Conservation (phyloP, 208 protist genomes). For the Trypanosoma conorhini region DNA sequence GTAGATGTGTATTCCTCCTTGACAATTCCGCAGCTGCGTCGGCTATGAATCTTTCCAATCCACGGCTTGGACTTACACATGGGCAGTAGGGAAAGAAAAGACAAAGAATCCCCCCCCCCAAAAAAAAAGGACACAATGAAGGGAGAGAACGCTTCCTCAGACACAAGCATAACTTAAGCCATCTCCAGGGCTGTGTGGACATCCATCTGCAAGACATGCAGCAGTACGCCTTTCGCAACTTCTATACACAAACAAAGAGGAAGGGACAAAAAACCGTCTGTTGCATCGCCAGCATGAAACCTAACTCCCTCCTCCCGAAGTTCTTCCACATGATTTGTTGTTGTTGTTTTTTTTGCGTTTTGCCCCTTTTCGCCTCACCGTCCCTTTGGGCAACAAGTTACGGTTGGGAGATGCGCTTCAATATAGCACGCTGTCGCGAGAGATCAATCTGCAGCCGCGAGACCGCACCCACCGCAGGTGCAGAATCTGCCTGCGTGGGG, state of each 20-base stretch:
- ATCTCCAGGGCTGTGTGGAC: neutral
- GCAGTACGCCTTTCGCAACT: neutral
- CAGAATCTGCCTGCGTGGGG: constrained; percentile 13
- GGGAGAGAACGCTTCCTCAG: neutral
- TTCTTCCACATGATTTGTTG: neutral
- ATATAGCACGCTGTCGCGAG: constrained; percentile 75
- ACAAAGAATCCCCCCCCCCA: too few species aligned
- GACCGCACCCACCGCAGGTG: constrained; percentile 18
- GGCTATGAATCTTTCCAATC: neutral
- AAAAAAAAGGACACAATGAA: neutral
- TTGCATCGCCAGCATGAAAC: neutral
- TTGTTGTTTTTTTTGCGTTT: neutral
- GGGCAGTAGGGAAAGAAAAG: neutral
- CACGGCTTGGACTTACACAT: neutral
- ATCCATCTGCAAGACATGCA: neutral
- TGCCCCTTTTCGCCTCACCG: neutral
- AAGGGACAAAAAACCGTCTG: neutral
- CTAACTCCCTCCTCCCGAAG: neutral
- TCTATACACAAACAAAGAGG: constrained; percentile 14
- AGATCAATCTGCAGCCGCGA: constrained; percentile 82
- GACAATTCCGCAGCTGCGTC: neutral
- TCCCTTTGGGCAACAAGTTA: neutral
- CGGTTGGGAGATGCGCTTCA: constrained; percentile 48
- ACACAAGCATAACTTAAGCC: neutral
- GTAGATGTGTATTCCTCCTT: neutral